phyloP scores from a whole-genome alignment of 148 eudicot genomes.

The Diospyros kaki region DNA sequence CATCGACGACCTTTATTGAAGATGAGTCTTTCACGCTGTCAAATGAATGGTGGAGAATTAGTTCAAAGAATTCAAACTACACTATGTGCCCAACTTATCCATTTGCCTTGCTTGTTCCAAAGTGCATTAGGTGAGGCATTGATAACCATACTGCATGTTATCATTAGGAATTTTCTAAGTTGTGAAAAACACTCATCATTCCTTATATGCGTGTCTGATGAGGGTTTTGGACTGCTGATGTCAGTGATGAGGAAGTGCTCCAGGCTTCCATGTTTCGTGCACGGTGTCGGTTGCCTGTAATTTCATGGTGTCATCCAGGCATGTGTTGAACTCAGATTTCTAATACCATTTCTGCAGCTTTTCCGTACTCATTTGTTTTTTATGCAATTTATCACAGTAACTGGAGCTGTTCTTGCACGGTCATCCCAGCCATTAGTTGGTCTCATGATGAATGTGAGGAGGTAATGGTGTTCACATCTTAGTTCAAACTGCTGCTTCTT shows the following conservation, averaged over 20 bases:
- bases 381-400: conserved; percentile 34
- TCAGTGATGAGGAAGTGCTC: conserved; percentile 79
- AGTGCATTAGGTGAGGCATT: conserved; percentile 63
- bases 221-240: conserved; percentile 24
- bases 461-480: conserved; percentile 33
- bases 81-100: conserved; percentile 83
- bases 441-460: conserved; percentile 99
- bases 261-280: conserved; percentile 95
- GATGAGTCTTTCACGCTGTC: conserved; percentile 74
- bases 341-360: background rate
- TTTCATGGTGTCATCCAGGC: conserved; percentile 92
- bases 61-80: conserved; percentile 66
- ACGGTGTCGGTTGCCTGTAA: conserved; percentile 77
- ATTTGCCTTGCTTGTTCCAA: conserved; percentile 88
- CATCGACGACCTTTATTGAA: conserved; percentile 53
- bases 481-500: background rate
- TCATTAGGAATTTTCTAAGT: background rate
- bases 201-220: conserved; percentile 3
- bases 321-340: conserved; percentile 15
- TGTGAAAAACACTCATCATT: conserved; percentile 2
- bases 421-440: conserved; percentile 99
- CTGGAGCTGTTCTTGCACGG: conserved; percentile 95
- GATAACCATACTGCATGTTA: conserved; percentile 4
- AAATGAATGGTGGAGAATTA: conserved; percentile 85
- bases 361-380: background rate